Conservation (phyloP, 495 filamentous ascomycete species). For the Cenococcum geophilum region DNA sequence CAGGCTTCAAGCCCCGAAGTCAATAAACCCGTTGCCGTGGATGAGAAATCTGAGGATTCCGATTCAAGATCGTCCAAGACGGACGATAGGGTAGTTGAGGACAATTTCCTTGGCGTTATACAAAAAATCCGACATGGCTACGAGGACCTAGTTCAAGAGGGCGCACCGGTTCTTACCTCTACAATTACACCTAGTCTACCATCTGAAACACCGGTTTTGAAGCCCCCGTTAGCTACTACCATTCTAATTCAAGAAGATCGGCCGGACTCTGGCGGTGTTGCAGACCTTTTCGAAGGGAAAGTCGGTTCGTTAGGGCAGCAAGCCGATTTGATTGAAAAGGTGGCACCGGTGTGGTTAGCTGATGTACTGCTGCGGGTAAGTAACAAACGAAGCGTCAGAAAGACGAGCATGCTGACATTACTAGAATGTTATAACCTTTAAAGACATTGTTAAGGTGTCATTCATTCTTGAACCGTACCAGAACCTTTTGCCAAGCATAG, state of each 20-base stretch:
- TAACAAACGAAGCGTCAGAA: slow-evolving; percentile 3
- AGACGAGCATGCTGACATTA: background rate
- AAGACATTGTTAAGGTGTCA: slow-evolving; percentile 90
- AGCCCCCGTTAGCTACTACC: slow-evolving; percentile 69
- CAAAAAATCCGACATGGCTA: slow-evolving; percentile 74
- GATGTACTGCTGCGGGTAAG: slow-evolving; percentile 75
- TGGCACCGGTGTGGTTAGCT: slow-evolving; percentile 84
- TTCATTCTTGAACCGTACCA: slow-evolving; percentile 85
- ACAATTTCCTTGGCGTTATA: slow-evolving; percentile 73
- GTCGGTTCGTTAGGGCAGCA: slow-evolving; percentile 71
- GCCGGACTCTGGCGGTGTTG: slow-evolving; percentile 76
- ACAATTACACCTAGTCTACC: slow-evolving; percentile 70
- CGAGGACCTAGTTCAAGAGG: slow-evolving; percentile 58
- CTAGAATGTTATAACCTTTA: slow-evolving; percentile 73
- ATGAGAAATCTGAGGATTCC: slow-evolving; percentile 81
- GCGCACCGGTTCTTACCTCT: slow-evolving; percentile 42
- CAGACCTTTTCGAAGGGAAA: slow-evolving; percentile 84
- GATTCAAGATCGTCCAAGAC: slow-evolving; percentile 53
- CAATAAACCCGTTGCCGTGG: slow-evolving; percentile 65
- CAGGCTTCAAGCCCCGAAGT: slow-evolving; percentile 63
- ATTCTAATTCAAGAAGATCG: slow-evolving; percentile 95
- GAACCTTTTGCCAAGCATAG: slow-evolving; percentile 56
- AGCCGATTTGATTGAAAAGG: slow-evolving; percentile 74
- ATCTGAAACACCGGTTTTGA: slow-evolving; percentile 78
- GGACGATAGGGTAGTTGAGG: slow-evolving; percentile 73